Evolutionary conservation across 352 stramenopile species (phyloP).

Genomic region (Globisporangium apiculatum): DNA sequence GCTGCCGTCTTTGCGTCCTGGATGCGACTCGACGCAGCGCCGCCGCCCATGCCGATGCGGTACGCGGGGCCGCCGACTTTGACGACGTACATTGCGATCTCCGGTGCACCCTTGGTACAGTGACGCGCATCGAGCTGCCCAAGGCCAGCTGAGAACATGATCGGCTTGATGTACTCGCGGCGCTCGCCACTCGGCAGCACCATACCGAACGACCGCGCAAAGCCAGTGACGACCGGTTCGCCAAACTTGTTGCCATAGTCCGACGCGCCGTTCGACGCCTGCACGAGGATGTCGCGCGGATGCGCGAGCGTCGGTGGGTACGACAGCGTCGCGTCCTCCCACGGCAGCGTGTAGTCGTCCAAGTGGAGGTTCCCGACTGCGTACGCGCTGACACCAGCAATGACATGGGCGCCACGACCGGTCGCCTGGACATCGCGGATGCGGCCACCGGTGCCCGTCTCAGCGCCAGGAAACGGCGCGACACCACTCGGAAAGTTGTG

Average conservation of each 20-base stretch:
- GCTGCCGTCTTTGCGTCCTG: slow-evolving; percentile 91
- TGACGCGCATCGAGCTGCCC: slow-evolving; percentile 94
- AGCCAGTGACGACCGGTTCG: slow-evolving; percentile 98
- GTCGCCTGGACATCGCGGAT: slow-evolving; percentile 99
- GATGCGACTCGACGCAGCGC: slow-evolving; percentile 94
- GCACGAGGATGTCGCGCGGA: slow-evolving; percentile 94
- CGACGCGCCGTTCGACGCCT: slow-evolving; percentile 97
- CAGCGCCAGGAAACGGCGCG: slow-evolving; percentile 92
- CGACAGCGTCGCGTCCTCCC: slow-evolving; percentile 91
- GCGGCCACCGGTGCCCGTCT: slow-evolving; percentile 97
- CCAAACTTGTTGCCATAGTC: slow-evolving; percentile 99
- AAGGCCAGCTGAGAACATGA: slow-evolving; percentile 99
- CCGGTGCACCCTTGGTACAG: slow-evolving; percentile 91
- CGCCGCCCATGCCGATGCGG: slow-evolving; percentile 98
- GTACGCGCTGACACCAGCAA: slow-evolving; percentile 89
- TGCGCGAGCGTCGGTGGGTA: slow-evolving; percentile 89
- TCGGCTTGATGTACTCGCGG: slow-evolving; percentile 99
- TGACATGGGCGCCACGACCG: slow-evolving; percentile 92
- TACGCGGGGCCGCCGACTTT: slow-evolving; percentile 99
- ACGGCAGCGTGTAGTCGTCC: slow-evolving; percentile 94
- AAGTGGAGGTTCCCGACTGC: slow-evolving; percentile 95
- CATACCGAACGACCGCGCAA: slow-evolving; percentile 97
- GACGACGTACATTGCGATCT: slow-evolving; percentile 95
- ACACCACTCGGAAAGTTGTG: slow-evolving; percentile 99
- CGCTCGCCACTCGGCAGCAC: slow-evolving; percentile 92